Conservation (phyloP, 192 early-diverging fungal genomes). For the Backusella australiensis region DNA sequence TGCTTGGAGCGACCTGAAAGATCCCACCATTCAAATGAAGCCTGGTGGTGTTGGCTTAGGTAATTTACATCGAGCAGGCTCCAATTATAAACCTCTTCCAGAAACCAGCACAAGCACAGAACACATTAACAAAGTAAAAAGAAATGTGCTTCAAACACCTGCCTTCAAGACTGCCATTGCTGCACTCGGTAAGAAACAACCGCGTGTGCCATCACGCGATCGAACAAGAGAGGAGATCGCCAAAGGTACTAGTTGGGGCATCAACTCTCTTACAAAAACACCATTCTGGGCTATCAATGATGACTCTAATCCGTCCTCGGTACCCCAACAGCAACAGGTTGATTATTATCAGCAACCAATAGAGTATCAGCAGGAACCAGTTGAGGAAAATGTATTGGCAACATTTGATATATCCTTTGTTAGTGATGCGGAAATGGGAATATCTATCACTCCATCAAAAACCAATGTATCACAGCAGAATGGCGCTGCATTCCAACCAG, state of each 20-base stretch:
- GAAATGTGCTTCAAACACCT: not conserved
- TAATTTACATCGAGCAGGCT: constrained; percentile 19
- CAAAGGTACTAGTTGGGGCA: not conserved
- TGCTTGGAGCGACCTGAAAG: not conserved
- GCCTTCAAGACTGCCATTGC: not conserved
- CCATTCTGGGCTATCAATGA: not conserved
- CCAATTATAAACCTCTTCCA: constrained; percentile 20
- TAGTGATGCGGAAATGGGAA: not conserved
- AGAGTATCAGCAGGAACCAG: not conserved
- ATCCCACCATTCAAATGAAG: constrained; percentile 19
- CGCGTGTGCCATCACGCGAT: not conserved
- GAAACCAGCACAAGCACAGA: not conserved
- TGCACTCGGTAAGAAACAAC: not conserved
- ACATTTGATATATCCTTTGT: not conserved
- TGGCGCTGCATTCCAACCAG: not conserved
- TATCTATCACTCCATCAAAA: not conserved
- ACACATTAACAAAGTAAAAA: not conserved
- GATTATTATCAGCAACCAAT: not conserved
- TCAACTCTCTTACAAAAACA: not conserved
- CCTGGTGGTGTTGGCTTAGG: constrained; percentile 25
- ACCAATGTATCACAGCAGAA: not conserved
- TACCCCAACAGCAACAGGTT: not conserved
- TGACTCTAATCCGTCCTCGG: not conserved
- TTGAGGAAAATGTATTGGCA: not conserved
- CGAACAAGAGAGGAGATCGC: not conserved